These are phyloP conservation scores for Breviolum minutum DNA, from an alignment of 73 alveolate genomes.

Conservation along the genomic window DNA sequence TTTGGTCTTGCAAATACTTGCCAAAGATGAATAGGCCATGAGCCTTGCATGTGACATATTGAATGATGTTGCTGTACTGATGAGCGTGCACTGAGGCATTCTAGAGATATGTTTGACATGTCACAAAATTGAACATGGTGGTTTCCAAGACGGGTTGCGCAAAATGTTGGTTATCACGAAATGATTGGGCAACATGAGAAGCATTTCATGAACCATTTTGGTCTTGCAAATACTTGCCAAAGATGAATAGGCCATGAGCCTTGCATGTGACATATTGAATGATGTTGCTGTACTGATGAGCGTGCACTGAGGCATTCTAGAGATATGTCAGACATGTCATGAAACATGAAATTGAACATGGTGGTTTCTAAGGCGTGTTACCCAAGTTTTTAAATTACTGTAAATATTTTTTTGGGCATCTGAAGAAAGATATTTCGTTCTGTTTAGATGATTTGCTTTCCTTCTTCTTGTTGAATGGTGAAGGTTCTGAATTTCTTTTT, in stretches of 20 bases:
- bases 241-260: conserved; percentile 34
- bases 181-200: too few relatives aligned
- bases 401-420: too few relatives aligned
- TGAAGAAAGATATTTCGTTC: too few relatives aligned
- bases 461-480: background rate
- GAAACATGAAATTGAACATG: too few relatives aligned
- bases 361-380: too few relatives aligned
- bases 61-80: background rate
- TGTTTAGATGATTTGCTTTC: background rate
- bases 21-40: conserved; percentile 24
- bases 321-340: background rate
- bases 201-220: too few relatives aligned
- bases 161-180: too few relatives aligned
- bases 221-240: background rate
- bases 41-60: conserved; percentile 22
- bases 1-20: background rate
- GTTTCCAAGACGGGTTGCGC: too few relatives aligned
- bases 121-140: too few relatives aligned
- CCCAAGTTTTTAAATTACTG: too few relatives aligned
- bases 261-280: conserved; percentile 16
- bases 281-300: background rate
- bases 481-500: too few relatives aligned
- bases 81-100: conserved; percentile 50
- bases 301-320: conserved; percentile 27
- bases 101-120: background rate